These are phyloP conservation scores for Phytophthora pisi DNA, from an alignment of 352 stramenopile genomes.

Conservation along the genomic window DNA sequence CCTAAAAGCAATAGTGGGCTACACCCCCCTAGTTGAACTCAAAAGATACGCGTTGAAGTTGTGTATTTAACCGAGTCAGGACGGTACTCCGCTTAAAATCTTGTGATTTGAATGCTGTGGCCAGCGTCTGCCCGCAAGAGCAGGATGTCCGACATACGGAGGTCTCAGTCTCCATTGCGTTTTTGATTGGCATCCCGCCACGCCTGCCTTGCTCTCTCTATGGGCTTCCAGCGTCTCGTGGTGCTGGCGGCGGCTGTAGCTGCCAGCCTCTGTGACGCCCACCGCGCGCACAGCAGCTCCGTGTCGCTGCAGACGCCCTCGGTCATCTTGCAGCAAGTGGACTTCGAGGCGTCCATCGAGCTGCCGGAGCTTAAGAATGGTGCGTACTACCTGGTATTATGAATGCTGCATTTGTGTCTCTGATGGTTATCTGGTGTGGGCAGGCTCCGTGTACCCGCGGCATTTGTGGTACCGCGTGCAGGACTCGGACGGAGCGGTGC, in stretches of 20 bases:
- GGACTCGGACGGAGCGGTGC: constrained; percentile 48
- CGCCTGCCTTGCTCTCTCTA: constrained; percentile 1
- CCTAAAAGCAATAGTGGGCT: constrained; percentile 13
- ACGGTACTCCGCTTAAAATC: constrained; percentile 7
- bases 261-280: constrained; percentile 9
- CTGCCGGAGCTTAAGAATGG: constrained; percentile 80
- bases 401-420: neutral
- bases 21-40: constrained; percentile 11
- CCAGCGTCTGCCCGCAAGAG: constrained; percentile 9
- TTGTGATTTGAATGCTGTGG: constrained; percentile 1
- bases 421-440: neutral
- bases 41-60: neutral
- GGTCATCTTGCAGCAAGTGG: constrained; percentile 76
- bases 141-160: neutral
- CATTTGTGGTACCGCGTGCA: constrained; percentile 62
- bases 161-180: neutral
- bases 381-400: constrained; percentile 17
- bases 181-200: constrained; percentile 13
- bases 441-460: constrained; percentile 74
- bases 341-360: constrained; percentile 70
- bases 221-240: constrained; percentile 24
- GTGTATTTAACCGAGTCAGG: constrained; percentile 15
- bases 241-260: constrained; percentile 6
- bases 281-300: constrained; percentile 10
- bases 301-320: constrained; percentile 47